These are phyloP conservation scores for Colletotrichum siamense DNA, from an alignment of 2,329 filamentous ascomycete species.

Conservation along the genomic window DNA sequence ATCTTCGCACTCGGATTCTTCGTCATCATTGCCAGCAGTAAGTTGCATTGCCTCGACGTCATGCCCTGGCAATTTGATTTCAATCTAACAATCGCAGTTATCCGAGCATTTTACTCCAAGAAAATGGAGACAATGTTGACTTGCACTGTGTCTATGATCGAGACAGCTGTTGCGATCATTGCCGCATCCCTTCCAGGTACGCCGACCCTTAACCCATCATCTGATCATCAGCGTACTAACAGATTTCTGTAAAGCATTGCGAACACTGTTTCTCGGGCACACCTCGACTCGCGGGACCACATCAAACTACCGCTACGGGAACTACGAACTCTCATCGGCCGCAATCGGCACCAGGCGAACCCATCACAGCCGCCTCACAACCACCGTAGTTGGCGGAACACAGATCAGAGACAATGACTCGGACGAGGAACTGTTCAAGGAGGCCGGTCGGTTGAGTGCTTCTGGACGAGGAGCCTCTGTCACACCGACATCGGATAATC, in stretches of 20 bases:
- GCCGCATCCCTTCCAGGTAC: constrained; percentile 40
- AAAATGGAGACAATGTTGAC: constrained; percentile 40
- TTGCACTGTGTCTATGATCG: constrained; percentile 43
- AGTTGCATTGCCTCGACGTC: background rate
- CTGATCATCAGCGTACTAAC: background rate
- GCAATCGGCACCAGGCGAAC: background rate
- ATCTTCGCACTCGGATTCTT: constrained; percentile 36
- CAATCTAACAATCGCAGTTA: constrained; percentile 22
- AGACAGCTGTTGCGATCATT: constrained; percentile 43
- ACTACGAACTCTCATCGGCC: constrained; percentile 13
- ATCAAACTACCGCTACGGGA: constrained; percentile 11
- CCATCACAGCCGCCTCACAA: constrained; percentile 13
- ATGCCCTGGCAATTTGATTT: background rate
- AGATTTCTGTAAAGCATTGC: background rate
- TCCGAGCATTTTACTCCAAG: constrained; percentile 39
- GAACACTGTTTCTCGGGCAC: constrained; percentile 13
- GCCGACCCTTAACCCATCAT: background rate
- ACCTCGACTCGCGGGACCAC: background rate
- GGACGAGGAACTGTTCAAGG: constrained; percentile 14
- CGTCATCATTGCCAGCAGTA: constrained; percentile 35
- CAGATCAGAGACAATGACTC: constrained; percentile 10
- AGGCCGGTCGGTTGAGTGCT: background rate
- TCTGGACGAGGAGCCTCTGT: background rate
- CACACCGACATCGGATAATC: background rate
- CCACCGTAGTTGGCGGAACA: constrained; percentile 13